These are phyloP conservation scores for Kodamaea laetipori DNA, from an alignment of 805 yeast genomes.

Conservation along the genomic window DNA sequence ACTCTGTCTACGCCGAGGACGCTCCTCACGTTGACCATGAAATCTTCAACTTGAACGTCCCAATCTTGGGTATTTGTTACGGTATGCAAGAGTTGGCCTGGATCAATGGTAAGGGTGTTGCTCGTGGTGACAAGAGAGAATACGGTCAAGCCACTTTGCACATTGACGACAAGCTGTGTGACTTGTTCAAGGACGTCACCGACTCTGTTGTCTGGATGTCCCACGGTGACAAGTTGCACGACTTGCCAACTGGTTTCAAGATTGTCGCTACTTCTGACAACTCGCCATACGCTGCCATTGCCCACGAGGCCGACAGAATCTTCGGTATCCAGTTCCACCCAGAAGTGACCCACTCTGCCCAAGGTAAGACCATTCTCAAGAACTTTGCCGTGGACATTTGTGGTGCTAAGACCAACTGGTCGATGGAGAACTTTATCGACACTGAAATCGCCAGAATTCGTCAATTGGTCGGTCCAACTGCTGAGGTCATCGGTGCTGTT, in stretches of 20 bases:
- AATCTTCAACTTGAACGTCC: conserved; percentile 86
- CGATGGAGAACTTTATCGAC: conserved; percentile 96
- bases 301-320: conserved; percentile 69
- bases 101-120: conserved; percentile 92
- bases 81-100: conserved; percentile 99
- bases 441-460: conserved; percentile 94
- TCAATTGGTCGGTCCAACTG: conserved; percentile 91
- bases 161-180: conserved; percentile 66
- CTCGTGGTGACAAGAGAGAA: conserved; percentile 96
- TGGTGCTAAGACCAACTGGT: conserved; percentile 87
- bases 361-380: conserved; percentile 83
- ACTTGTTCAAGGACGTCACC: conserved; percentile 84
- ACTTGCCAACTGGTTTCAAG: conserved; percentile 86
- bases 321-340: conserved; percentile 99
- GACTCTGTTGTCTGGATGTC: conserved; percentile 99
- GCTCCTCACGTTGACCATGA: conserved; percentile 98
- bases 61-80: conserved; percentile 96
- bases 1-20: conserved; percentile 92
- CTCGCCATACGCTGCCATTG: conserved; percentile 95
- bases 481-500: conserved; percentile 99
- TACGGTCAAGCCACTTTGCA: conserved; percentile 93
- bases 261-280: conserved; percentile 88
- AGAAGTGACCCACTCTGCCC: conserved; percentile 93
- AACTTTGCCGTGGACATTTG: conserved; percentile 94
- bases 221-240: conserved; percentile 93